Conservation (phyloP, 805 yeast species). For the Diddensiella transvaalensis region DNA sequence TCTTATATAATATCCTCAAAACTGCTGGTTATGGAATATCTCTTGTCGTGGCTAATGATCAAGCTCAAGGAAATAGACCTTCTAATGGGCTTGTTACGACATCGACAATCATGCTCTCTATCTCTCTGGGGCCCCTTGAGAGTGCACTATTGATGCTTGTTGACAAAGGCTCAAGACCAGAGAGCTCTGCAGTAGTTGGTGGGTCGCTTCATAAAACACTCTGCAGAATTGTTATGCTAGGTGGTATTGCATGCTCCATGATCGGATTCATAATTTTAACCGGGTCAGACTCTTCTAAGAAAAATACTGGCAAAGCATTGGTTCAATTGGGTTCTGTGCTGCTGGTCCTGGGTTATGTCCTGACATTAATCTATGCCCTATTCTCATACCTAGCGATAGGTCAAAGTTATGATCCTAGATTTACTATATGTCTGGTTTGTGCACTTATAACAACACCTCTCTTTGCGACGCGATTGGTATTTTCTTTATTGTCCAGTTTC, state of each 20-base stretch:
- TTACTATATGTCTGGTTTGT: conserved; percentile 4
- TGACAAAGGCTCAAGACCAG: conserved; percentile 3
- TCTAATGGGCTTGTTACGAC: conserved; percentile 4
- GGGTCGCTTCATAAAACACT: not conserved
- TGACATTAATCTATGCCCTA: conserved; percentile 4
- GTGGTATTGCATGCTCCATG: not conserved
- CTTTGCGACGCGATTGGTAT: conserved; percentile 9
- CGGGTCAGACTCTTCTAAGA: not conserved
- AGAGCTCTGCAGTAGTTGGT: not conserved
- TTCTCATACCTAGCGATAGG: conserved; percentile 2
- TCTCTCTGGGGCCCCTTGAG: conserved; percentile 17
- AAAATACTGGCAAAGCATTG: not conserved
- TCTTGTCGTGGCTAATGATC: conserved; percentile 5
- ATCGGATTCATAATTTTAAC: not conserved
- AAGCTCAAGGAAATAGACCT: conserved; percentile 6
- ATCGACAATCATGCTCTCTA: conserved; percentile 12
- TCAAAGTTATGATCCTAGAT: conserved; percentile 3
- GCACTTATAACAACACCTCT: conserved; percentile 8
- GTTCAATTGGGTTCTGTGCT: conserved; percentile 9
- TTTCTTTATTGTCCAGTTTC: conserved; percentile 12
- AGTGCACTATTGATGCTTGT: conserved; percentile 12
- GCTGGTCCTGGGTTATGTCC: conserved; percentile 5
- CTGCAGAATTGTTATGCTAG: not conserved
- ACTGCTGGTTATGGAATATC: conserved; percentile 10
- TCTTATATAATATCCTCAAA: conserved; percentile 8